Percentiles rank a stretch among this genome's conserved stretches.
Evolutionary conservation across 495 filamentous ascomycete species (phyloP).

Genomic region (Aspergillus heteromorphus): DNA sequence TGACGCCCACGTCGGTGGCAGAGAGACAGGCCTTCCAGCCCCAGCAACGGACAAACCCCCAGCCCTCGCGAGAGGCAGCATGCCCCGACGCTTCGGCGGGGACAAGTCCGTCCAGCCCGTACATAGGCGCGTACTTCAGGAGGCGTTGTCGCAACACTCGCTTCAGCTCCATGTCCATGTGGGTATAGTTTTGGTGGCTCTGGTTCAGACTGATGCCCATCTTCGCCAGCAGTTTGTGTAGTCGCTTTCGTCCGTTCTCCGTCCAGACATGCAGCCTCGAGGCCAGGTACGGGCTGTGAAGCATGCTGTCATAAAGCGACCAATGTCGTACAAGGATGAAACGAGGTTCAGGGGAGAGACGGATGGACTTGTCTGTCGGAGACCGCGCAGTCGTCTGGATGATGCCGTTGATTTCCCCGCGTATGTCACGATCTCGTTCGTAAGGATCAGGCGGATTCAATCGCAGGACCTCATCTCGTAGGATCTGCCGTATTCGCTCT

Average conservation of each 20-base stretch:
- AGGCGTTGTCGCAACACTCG: constrained; percentile 78
- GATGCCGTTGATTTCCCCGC: constrained; percentile 60
- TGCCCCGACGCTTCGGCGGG: constrained; percentile 56
- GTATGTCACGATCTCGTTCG: constrained; percentile 49
- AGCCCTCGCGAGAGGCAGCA: constrained; percentile 63
- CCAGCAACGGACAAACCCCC: constrained; percentile 97
- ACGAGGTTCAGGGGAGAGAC: constrained; percentile 86
- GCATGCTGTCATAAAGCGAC: constrained; percentile 97
- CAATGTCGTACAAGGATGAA: constrained; percentile 94
- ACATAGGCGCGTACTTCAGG: constrained; percentile 81
- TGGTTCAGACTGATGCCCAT: constrained; percentile 95
- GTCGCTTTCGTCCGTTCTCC: constrained; percentile 75
- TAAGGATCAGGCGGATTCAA: constrained; percentile 76
- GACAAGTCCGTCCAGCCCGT: constrained; percentile 88
- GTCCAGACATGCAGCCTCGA: constrained; percentile 91
- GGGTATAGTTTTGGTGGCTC: constrained; percentile 91
- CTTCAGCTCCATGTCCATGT: constrained; percentile 98
- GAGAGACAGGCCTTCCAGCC: constrained; percentile 93
- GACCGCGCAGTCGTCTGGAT: constrained; percentile 85
- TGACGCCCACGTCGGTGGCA: constrained; percentile 84
- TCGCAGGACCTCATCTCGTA: constrained; percentile 91
- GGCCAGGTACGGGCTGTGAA: constrained; percentile 94
- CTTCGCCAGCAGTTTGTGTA: constrained; percentile 95
- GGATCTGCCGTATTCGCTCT: constrained; percentile 73
- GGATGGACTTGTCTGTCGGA: constrained; percentile 87